A percentile compares a stretch with the other conserved stretches of the same genome.
Conservation (phyloP, 768 basidiomycete genomes). For the Leccinum subgranulosum region DNA sequence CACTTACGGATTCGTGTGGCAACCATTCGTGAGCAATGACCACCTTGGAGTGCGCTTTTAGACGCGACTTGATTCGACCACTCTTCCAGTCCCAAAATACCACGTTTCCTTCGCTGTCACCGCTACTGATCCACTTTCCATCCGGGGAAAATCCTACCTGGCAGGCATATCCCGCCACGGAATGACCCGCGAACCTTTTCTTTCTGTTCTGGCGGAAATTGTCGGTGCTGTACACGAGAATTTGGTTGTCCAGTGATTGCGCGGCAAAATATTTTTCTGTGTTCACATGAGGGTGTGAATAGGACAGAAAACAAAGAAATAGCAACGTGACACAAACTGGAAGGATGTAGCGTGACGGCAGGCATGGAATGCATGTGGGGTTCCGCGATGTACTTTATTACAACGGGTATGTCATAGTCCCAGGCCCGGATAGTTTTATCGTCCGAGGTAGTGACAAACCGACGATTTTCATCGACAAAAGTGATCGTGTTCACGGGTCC, state of each 20-base stretch:
- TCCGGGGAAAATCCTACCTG: constrained; percentile 97
- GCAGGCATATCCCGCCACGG: constrained; percentile 95
- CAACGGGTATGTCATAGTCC: constrained; percentile 99
- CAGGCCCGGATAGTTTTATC: constrained; percentile 99
- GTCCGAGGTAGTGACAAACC: constrained; percentile 97
- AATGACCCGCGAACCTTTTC: constrained; percentile 97
- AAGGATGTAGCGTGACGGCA: constrained; percentile 93
- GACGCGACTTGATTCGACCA: constrained; percentile 87
- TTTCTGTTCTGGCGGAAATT: constrained; percentile 99
- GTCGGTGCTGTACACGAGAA: constrained; percentile 95
- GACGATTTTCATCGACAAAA: constrained; percentile 96
- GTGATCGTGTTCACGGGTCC: constrained; percentile 99
- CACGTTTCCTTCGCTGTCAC: constrained; percentile 91
- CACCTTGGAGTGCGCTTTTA: constrained; percentile 92
- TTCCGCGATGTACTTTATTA: constrained; percentile 99
- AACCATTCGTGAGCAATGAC: constrained; percentile 98
- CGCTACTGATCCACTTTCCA: constrained; percentile 97
- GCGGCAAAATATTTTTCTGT: constrained; percentile 95
- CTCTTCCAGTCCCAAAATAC: constrained; percentile 99
- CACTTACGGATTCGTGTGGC: constrained; percentile 90
- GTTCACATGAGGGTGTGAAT: constrained; percentile 1
- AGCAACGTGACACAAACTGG: constrained; percentile 55
- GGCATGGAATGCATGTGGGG: constrained; percentile 99
- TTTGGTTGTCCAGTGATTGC: constrained; percentile 97
- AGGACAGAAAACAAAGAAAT: constrained; percentile 18